Evolutionary conservation across 345 rosid genomes (phyloP).

Genomic region (Pistacia vera): DNA sequence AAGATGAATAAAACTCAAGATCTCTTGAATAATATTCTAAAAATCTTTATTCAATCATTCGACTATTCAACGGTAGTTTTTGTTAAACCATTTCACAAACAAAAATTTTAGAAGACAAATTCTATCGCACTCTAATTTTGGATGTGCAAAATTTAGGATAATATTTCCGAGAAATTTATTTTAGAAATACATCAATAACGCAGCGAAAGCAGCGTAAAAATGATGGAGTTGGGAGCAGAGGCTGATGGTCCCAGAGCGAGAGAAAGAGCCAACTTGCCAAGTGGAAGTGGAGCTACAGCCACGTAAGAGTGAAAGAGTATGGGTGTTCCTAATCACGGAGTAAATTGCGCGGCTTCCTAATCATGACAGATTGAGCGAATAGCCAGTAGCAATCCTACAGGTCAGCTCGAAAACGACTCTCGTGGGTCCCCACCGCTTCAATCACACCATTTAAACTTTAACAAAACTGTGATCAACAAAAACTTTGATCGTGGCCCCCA

Average conservation of each 20-base stretch:
- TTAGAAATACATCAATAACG: too few species aligned
- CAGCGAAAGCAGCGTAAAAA: background rate
- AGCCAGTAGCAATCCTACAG: constrained; percentile 27
- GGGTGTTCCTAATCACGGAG: constrained; percentile 33
- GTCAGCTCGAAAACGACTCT: constrained; percentile 21
- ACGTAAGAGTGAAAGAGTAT: background rate
- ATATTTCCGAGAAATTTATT: too few species aligned
- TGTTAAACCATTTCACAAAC: too few species aligned
- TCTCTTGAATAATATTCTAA: too few species aligned
- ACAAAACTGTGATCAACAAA: background rate
- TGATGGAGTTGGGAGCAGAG: background rate
- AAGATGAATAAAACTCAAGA: too few species aligned
- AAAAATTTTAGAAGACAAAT: too few species aligned
- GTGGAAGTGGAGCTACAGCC: background rate
- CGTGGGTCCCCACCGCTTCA: background rate
- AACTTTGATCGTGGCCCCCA: constrained; percentile 10
- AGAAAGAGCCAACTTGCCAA: background rate
- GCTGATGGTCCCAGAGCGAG: too few species aligned
- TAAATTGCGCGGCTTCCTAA: constrained; percentile 31
- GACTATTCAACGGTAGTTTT: too few species aligned
- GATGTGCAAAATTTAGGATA: too few species aligned
- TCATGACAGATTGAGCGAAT: background rate
- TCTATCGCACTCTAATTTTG: too few species aligned
- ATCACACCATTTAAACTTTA: background rate
- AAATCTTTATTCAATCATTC: too few species aligned